Evolutionary conservation across 139 green algal species (phyloP).

Genomic region (Micractinium sp.): DNA sequence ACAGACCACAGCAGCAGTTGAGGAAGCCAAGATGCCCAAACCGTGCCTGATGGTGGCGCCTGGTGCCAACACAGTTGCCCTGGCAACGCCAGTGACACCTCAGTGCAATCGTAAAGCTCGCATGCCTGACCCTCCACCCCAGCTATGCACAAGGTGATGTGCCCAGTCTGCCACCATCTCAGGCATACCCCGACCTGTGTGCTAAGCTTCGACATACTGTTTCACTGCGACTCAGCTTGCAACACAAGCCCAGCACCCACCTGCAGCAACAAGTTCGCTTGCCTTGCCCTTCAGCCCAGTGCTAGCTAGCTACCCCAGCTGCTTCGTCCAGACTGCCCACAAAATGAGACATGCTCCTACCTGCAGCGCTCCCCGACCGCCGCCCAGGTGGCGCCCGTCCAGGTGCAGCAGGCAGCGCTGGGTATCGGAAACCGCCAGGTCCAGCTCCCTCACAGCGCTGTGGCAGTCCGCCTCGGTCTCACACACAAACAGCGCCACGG

Average conservation of each 20-base stretch:
- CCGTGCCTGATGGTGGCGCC: no score
- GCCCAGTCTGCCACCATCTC: no score
- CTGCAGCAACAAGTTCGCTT: no score
- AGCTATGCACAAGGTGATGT: background rate
- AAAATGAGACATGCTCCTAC: background rate
- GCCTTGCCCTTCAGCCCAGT: background rate
- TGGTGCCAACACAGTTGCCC: no score
- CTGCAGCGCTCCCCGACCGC: constrained; percentile 2
- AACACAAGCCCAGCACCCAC: no score
- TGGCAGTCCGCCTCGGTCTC: background rate
- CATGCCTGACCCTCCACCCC: background rate
- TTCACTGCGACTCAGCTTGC: no score
- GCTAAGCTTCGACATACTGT: no score
- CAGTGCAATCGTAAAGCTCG: background rate
- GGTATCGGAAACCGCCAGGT: constrained; percentile 2
- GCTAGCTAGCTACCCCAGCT: background rate
- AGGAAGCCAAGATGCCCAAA: no score
- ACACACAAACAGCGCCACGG: constrained; percentile 31
- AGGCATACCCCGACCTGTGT: no score
- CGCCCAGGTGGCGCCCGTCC: background rate
- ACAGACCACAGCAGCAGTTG: no score
- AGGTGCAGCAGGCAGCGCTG: constrained; percentile 22
- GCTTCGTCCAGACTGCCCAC: no score
- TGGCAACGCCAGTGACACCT: background rate
- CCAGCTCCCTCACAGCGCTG: background rate